Base-by-base conservation (phyloP, 2,329 filamentous ascomycete species). In the Phyllosticta citrichinensis region DNA sequence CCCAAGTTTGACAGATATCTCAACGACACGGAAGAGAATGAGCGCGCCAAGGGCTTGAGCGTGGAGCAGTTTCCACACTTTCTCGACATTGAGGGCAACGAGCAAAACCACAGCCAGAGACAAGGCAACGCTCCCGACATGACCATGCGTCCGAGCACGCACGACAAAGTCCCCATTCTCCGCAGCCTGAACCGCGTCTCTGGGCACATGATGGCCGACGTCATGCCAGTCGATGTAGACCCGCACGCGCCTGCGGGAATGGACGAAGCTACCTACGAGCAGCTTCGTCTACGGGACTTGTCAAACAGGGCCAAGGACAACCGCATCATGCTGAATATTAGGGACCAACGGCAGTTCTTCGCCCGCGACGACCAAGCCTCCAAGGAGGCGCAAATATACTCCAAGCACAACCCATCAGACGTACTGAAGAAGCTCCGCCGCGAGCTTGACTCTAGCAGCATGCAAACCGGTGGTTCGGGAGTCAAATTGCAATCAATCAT, bases 21-120 rank as follows among this genome's bases (percentile, higher is more conserved):
- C 24, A 85, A 87, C 62, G 81, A 82, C 47, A 87, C 90, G 64
- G 88, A 91, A 66, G 75, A 80, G 55, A 74, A 76, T 25, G 78
- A 77, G 14, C 71, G 73, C 22, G 70, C 76, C 0, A 73, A 72
- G 50, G 74, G 76, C 4, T 69, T 74, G 17, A 67, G 83, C 65
- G 77, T 86, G 3, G 78, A 86, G 35, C 83, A 87, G 61, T 85
- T 99, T 20, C 92, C 94, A 0, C 86, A 92, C 67, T 92, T 95
- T 65, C 92, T 99, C 66, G 89, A 99, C 71, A 75, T 99, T 25
- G 90, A 93, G 70, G 94, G 88, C 30, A 99, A 99, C 69, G 94
- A 97, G 75, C 89, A 94, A 72, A 93, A 99, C 68, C 87, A 96
- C 73, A 95, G 91, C 66, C 89, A 92, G 58, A 84, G 87, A 68